Percentiles rank a stretch among this genome's conserved stretches.
Conservation (phyloP, 2,329 filamentous ascomycete species). For the Diaporthe sp. region DNA sequence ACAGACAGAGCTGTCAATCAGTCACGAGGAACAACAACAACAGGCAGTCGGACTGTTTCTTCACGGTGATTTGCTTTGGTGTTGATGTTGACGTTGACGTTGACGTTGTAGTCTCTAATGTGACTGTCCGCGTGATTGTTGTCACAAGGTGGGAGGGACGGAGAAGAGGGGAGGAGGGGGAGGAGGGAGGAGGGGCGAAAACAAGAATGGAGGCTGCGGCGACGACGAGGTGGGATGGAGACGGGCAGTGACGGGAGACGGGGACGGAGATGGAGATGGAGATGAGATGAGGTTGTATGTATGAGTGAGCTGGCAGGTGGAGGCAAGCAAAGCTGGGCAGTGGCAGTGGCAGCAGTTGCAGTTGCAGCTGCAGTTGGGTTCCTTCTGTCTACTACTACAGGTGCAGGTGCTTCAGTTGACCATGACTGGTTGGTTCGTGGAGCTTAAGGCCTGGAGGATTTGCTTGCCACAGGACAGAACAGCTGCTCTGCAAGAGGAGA, state of each 20-base stretch:
- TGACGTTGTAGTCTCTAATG: background rate
- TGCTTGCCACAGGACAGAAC: background rate
- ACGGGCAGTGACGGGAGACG: background rate
- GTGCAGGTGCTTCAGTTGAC: background rate
- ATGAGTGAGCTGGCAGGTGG: conserved; percentile 32
- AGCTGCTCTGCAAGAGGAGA: background rate
- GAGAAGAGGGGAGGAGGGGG: background rate
- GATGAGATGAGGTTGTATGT: conserved; percentile 19
- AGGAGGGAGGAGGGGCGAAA: background rate
- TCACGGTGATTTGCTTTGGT: background rate
- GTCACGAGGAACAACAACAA: background rate
- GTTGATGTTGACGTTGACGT: too few relatives aligned
- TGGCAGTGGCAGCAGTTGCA: background rate
- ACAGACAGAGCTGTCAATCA: background rate
- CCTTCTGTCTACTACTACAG: too few relatives aligned
- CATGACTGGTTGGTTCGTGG: background rate
- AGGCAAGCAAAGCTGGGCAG: background rate
- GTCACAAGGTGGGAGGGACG: background rate
- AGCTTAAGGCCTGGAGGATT: conserved; percentile 7
- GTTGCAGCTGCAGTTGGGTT: too few relatives aligned
- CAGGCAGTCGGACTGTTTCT: background rate
- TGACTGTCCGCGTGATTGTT: conserved; percentile 8
- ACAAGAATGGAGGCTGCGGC: background rate
- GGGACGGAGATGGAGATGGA: background rate
- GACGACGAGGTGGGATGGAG: conserved; percentile 4